Percentiles rank a stretch among this genome's conserved stretches.
phyloP scores from a whole-genome alignment of 2,329 filamentous ascomycete species.

The Elsinoe australis region DNA sequence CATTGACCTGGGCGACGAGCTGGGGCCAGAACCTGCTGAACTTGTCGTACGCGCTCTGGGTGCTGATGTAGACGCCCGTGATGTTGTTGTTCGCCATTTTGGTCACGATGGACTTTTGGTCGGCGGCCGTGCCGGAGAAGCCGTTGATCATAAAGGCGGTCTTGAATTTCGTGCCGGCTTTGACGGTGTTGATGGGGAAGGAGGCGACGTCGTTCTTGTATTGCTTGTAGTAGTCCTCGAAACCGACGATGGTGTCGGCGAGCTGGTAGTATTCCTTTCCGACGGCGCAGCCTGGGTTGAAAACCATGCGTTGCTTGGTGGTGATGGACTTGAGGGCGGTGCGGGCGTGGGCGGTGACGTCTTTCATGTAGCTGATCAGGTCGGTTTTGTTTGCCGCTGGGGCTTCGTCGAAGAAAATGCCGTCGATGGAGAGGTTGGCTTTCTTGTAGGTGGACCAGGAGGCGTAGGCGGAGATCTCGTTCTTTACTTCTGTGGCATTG shows the following conservation, averaged over 20 bases:
- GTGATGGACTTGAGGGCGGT: slow-evolving; percentile 9
- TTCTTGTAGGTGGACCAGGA: slow-evolving; percentile 23
- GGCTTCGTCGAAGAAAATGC: slow-evolving; percentile 27
- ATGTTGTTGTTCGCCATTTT: slow-evolving; percentile 14
- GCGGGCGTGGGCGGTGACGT: slow-evolving; percentile 9
- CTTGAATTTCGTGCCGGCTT: not conserved
- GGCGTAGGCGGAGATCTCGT: slow-evolving; percentile 24
- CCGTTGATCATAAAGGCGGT: slow-evolving; percentile 4
- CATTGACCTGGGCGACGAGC: slow-evolving; percentile 8
- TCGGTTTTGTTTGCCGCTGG: slow-evolving; percentile 18
- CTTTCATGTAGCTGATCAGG: slow-evolving; percentile 18
- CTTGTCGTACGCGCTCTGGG: not conserved
- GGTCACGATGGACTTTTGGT: slow-evolving; percentile 6
- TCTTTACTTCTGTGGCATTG: slow-evolving; percentile 20
- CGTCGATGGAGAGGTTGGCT: slow-evolving; percentile 23
- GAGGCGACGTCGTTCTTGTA: not conserved
- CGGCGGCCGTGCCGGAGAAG: not conserved
- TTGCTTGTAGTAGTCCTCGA: slow-evolving; percentile 10
- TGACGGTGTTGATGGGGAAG: slow-evolving; percentile 6
- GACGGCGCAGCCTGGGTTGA: slow-evolving; percentile 18
- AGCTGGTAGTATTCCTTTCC: not conserved
- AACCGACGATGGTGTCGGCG: slow-evolving; percentile 12
- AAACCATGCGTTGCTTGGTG: slow-evolving; percentile 16
- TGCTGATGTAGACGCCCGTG: slow-evolving; percentile 11
- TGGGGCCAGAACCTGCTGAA: slow-evolving; percentile 14